Evolutionary conservation across 2,329 filamentous ascomycete species (phyloP).

Genomic region (Diaporthe ampelina): DNA sequence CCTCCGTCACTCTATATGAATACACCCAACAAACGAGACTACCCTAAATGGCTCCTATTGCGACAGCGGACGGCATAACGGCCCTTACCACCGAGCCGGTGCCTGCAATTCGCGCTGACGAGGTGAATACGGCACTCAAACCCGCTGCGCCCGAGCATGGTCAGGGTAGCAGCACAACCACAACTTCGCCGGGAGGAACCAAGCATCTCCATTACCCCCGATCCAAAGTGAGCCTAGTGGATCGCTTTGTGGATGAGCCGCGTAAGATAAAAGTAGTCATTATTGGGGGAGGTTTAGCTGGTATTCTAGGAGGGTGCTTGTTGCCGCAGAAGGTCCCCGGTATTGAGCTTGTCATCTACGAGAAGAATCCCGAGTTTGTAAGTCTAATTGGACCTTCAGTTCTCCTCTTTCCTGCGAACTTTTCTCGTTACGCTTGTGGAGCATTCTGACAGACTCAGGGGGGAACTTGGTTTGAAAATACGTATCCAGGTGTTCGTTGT

Average conservation of each 20-base stretch:
- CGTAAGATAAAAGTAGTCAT: conserved; percentile 68
- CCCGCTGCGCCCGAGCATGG: neutral
- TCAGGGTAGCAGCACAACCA: neutral
- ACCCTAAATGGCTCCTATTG: neutral
- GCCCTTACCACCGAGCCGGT: neutral
- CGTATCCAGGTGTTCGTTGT: conserved; percentile 75
- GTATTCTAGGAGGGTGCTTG: conserved; percentile 74
- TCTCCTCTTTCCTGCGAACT: neutral
- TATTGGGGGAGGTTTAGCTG: conserved; percentile 74
- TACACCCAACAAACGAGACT: neutral
- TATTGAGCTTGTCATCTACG: conserved; percentile 74
- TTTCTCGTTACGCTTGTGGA: neutral
- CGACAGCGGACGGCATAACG: neutral
- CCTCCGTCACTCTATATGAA: neutral
- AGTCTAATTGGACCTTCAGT: conserved; percentile 46
- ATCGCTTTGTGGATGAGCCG: conserved; percentile 62
- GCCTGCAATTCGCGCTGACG: neutral
- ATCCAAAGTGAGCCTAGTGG: conserved; percentile 48
- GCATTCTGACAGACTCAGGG: conserved; percentile 51
- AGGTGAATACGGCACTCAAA: neutral
- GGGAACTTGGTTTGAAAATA: conserved; percentile 68
- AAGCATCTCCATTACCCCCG: conserved; percentile 39
- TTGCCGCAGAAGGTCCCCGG: conserved; percentile 78
- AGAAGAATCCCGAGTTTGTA: conserved; percentile 78
- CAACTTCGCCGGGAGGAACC: neutral